Conservation (phyloP, 805 yeast genomes). For the Candida silvicultrix region DNA sequence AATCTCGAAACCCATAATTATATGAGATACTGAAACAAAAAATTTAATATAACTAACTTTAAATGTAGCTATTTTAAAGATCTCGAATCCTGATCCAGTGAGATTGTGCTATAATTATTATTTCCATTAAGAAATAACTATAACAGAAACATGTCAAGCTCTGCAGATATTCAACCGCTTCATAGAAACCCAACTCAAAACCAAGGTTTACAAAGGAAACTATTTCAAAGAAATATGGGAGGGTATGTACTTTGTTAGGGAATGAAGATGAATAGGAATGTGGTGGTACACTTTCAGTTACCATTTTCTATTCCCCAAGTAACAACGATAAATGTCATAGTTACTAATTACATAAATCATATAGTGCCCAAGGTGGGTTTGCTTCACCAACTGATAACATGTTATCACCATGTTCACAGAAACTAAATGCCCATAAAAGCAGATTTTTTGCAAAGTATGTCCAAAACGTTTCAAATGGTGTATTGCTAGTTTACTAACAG, state of each 20-base stretch:
- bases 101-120: too few species aligned
- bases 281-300: too few species aligned
- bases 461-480: not conserved
- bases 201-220: conserved; percentile 14
- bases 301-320: too few species aligned
- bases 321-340: too few species aligned
- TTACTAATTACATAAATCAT: too few species aligned
- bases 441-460: conserved; percentile 29
- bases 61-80: not conserved
- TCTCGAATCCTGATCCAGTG: too few species aligned
- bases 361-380: conserved; percentile 14
- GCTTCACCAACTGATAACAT: conserved; percentile 55
- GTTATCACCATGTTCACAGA: conserved; percentile 54
- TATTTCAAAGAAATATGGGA: conserved; percentile 15
- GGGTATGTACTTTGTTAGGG: conserved; percentile 1
- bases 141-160: not conserved
- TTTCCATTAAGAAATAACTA: not conserved
- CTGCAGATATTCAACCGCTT: conserved; percentile 24
- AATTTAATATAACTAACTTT: not conserved
- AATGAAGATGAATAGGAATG: not conserved
- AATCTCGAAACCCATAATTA: not conserved
- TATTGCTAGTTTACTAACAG: conserved; percentile 3
- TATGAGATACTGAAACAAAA: not conserved
- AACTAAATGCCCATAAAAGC: conserved; percentile 42
- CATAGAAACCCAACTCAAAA: conserved; percentile 14